Conservation (phyloP, 2,329 filamentous ascomycete species). For the Fonsecaea nubica region DNA sequence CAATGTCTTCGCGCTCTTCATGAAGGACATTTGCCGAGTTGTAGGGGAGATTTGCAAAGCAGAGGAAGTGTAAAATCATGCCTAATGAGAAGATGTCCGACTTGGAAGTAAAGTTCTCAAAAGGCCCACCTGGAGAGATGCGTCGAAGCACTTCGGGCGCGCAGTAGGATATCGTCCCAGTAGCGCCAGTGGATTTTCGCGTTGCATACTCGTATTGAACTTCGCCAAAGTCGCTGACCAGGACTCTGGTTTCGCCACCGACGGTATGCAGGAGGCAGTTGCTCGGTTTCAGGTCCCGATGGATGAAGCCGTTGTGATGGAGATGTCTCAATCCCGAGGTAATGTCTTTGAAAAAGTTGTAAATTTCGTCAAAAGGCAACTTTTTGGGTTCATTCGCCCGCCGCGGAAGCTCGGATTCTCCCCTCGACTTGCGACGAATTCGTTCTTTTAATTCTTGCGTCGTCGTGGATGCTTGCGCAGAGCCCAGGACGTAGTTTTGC, state of each 20-base stretch:
- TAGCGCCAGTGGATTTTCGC: constrained; percentile 89
- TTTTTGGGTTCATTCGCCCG: constrained; percentile 55
- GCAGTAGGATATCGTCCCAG: constrained; percentile 96
- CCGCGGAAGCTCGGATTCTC: constrained; percentile 66
- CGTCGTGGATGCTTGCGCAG: constrained; percentile 66
- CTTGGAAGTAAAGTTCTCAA: constrained; percentile 94
- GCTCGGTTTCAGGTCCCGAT: constrained; percentile 92
- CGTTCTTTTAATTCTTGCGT: constrained; percentile 89
- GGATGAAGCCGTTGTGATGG: constrained; percentile 90
- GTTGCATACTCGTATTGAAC: constrained; percentile 83
- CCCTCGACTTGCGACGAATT: constrained; percentile 80
- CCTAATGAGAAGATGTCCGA: constrained; percentile 98
- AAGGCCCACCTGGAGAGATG: constrained; percentile 68
- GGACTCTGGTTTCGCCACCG: constrained; percentile 72
- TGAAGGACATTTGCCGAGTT: constrained; percentile 80
- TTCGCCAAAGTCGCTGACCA: constrained; percentile 98
- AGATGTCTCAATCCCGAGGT: constrained; percentile 89
- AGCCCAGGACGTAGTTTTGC: constrained; percentile 81
- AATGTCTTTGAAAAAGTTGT: constrained; percentile 94
- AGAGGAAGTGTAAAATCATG: constrained; percentile 99
- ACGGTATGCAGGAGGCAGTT: constrained; percentile 89
- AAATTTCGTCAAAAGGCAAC: constrained; percentile 87
- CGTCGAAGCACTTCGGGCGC: constrained; percentile 87
- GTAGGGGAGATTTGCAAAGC: constrained; percentile 89
- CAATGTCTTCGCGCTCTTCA: constrained; percentile 90